Evolutionary conservation across 495 filamentous ascomycete species (phyloP).

Genomic region (Physcia stellaris): DNA sequence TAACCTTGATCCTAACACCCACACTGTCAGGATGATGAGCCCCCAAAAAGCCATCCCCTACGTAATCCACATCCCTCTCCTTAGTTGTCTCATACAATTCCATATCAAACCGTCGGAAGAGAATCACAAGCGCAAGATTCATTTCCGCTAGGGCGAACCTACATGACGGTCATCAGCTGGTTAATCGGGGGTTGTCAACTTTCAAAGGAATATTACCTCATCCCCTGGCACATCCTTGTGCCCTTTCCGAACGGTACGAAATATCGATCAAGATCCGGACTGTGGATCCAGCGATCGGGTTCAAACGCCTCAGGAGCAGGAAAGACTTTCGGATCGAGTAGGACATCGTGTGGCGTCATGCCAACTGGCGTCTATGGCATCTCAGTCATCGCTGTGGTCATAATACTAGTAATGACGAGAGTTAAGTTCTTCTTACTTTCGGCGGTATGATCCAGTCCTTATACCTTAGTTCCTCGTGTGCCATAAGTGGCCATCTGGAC

Average conservation of each 20-base stretch:
- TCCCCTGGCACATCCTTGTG: slow-evolving; percentile 27
- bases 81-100: slow-evolving; percentile 22
- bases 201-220: no score
- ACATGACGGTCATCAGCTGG: no score
- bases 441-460: slow-evolving; percentile 23
- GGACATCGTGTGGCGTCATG: slow-evolving; percentile 30
- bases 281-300: slow-evolving; percentile 35
- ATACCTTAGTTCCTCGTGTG: slow-evolving; percentile 25
- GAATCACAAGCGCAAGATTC: slow-evolving; percentile 22
- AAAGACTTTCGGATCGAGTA: slow-evolving; percentile 33
- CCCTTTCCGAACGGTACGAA: slow-evolving; percentile 31
- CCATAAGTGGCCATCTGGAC: slow-evolving; percentile 28
- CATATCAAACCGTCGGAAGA: slow-evolving; percentile 27
- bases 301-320: slow-evolving; percentile 31
- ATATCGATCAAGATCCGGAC: slow-evolving; percentile 13
- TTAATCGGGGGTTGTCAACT: no score
- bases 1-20: slow-evolving; percentile 17
- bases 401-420: no score
- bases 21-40: slow-evolving; percentile 15
- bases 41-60: slow-evolving; percentile 19
- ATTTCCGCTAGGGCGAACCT: slow-evolving; percentile 34
- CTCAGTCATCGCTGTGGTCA: no score
- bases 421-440: slow-evolving; percentile 15
- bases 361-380: slow-evolving; percentile 29
- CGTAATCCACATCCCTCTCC: slow-evolving; percentile 18